Evolutionary conservation across 139 green algal species (phyloP).

Genomic region (Picochlorum costavermella): DNA sequence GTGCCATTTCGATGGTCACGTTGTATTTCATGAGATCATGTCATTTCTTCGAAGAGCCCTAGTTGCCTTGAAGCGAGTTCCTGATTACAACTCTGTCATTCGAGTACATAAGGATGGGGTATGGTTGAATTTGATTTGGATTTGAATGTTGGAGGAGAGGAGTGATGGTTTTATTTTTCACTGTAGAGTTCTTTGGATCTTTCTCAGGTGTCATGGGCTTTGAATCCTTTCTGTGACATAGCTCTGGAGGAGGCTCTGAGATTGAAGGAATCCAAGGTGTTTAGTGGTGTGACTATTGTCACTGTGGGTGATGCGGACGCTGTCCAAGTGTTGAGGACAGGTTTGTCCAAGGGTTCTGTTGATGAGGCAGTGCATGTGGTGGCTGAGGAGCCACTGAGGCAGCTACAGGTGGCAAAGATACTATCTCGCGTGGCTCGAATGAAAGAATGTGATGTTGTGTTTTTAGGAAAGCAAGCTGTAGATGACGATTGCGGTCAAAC

Average conservation of each 20-base stretch:
- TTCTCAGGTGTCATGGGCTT: conserved; percentile 75
- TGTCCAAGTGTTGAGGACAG: conserved; percentile 78
- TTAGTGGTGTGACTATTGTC: conserved; percentile 77
- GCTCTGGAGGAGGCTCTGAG: conserved; percentile 85
- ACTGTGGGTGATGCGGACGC: conserved; percentile 59
- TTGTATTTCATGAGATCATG: too few species aligned
- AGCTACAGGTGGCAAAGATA: conserved; percentile 65
- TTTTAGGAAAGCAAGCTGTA: conserved; percentile 93
- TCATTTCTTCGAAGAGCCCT: conserved; percentile 7
- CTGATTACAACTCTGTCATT: conserved; percentile 88
- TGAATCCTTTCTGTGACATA: conserved; percentile 98
- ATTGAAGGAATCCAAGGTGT: conserved; percentile 63
- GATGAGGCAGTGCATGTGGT: conserved; percentile 75
- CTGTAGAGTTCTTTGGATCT: conserved; percentile 35
- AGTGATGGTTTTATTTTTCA: too few species aligned
- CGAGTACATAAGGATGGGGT: conserved; percentile 81
- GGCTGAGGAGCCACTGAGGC: conserved; percentile 46
- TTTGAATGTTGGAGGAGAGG: background rate
- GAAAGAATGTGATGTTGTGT: conserved; percentile 50
- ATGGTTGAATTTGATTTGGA: background rate
- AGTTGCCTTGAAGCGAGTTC: conserved; percentile 28
- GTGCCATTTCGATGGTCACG: too few species aligned
- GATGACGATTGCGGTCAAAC: conserved; percentile 87
- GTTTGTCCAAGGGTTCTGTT: conserved; percentile 76
- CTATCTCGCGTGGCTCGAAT: conserved; percentile 53